phyloP scores from a whole-genome alignment of 108 stramenopile genomes.

The Nannochloropsis oceanica region DNA sequence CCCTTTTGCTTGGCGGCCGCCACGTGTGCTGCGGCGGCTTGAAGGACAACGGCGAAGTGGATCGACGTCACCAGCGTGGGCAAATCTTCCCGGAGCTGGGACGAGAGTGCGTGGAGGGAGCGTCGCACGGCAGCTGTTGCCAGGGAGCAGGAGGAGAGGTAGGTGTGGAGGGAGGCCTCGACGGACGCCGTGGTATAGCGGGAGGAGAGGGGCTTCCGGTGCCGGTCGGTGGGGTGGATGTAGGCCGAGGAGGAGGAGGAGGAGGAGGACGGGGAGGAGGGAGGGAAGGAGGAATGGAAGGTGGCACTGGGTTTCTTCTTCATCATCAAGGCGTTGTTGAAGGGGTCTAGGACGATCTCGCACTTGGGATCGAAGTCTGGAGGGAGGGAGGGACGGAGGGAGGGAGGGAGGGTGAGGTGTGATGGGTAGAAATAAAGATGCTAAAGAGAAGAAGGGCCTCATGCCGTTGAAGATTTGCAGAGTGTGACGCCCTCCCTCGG shows the following conservation, averaged over 20 bases:
- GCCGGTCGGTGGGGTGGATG: constrained; percentile 62
- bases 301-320: constrained; percentile 46
- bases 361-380: neutral
- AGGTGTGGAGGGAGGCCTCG: constrained; percentile 48
- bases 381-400: no score
- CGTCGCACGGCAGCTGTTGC: neutral
- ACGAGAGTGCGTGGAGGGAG: neutral
- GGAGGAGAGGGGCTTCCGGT: constrained; percentile 55
- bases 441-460: neutral
- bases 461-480: neutral
- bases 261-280: constrained; percentile 36
- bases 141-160: constrained; percentile 48
- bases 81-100: neutral
- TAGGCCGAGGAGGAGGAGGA: constrained; percentile 12
- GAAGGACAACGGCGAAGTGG: constrained; percentile 16
- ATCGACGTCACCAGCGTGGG: neutral
- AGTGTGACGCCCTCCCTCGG: neutral
- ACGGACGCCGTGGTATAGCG: constrained; percentile 69
- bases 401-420: neutral
- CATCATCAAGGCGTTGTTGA: constrained; percentile 64
- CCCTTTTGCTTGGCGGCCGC: constrained; percentile 22
- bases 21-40: constrained; percentile 23
- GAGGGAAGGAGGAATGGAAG: neutral
- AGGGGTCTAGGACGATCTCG: constrained; percentile 44
- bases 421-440: neutral